These are phyloP conservation scores for Nymphaea thermarum DNA, from an alignment of 164 flowering plant species.

Conservation along the genomic window DNA sequence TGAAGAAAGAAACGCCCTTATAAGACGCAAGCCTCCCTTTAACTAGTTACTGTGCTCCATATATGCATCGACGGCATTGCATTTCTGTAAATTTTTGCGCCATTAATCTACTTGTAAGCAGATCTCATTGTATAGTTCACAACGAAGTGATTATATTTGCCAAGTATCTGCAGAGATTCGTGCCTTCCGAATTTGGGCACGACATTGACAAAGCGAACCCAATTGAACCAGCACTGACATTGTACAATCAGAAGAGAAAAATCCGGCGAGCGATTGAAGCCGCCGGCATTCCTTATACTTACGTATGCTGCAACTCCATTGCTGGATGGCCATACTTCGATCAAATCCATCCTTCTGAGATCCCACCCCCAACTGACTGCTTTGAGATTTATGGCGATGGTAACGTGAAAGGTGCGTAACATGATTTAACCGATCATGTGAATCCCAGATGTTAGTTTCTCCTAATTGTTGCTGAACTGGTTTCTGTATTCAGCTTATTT, in stretches of 20 bases:
- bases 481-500: conserved; percentile 39
- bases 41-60: too few species aligned
- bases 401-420: conserved; percentile 41
- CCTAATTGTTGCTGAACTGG: background rate
- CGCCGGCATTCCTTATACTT: conserved; percentile 38
- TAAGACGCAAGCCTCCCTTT: too few species aligned
- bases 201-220: conserved; percentile 62
- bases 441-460: background rate
- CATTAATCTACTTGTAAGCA: too few species aligned
- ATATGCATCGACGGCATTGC: too few species aligned
- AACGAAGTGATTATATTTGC: too few species aligned
- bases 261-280: conserved; percentile 36
- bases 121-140: too few species aligned
- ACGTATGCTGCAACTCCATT: conserved; percentile 67
- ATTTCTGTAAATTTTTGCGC: too few species aligned
- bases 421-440: background rate
- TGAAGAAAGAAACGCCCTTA: too few species aligned
- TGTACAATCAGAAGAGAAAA: conserved; percentile 47
- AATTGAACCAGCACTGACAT: conserved; percentile 52
- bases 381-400: conserved; percentile 76
- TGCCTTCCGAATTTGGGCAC: conserved; percentile 78
- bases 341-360: conserved; percentile 57
- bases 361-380: conserved; percentile 50
- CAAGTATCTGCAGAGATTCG: conserved; percentile 33
- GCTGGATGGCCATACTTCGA: conserved; percentile 76